phyloP scores from a whole-genome alignment of 768 basidiomycete species.

The Panaeolus cyanescens region DNA sequence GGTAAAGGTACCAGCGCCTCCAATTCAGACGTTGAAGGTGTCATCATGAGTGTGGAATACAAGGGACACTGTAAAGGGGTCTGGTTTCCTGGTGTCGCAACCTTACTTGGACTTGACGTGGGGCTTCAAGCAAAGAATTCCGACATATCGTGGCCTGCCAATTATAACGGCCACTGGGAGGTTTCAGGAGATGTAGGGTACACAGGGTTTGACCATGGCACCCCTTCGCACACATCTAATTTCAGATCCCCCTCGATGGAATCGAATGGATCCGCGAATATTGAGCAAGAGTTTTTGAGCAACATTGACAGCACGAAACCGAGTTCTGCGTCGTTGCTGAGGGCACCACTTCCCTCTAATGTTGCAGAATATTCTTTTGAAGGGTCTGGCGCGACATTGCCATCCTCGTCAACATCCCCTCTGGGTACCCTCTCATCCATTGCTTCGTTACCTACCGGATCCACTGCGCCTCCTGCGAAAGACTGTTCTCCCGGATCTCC shows the following conservation, averaged over 20 bases:
- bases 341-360: slow-evolving; percentile 69
- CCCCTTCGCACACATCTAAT: slow-evolving; percentile 24
- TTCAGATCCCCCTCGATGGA: slow-evolving; percentile 56
- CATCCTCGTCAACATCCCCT: slow-evolving; percentile 34
- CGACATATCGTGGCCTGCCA: slow-evolving; percentile 67
- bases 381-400: slow-evolving; percentile 37
- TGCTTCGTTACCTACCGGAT: slow-evolving; percentile 48
- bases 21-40: slow-evolving; percentile 47
- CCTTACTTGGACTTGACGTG: slow-evolving; percentile 77
- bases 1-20: slow-evolving; percentile 45
- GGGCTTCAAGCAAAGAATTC: slow-evolving; percentile 68
- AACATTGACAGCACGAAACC: slow-evolving; percentile 32
- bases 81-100: slow-evolving; percentile 85
- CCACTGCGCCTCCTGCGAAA: slow-evolving; percentile 19
- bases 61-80: slow-evolving; percentile 74
- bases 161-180: slow-evolving; percentile 54
- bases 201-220: slow-evolving; percentile 65
- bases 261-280: slow-evolving; percentile 29
- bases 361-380: slow-evolving; percentile 81
- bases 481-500: slow-evolving; percentile 54
- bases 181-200: slow-evolving; percentile 66
- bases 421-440: slow-evolving; percentile 46
- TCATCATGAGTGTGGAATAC: slow-evolving; percentile 69
- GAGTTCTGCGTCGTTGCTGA: slow-evolving; percentile 67
- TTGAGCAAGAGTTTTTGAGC: slow-evolving; percentile 12